Evolutionary conservation across 768 basidiomycete genomes (phyloP).

Genomic region (Pleurotus tuber-regium): DNA sequence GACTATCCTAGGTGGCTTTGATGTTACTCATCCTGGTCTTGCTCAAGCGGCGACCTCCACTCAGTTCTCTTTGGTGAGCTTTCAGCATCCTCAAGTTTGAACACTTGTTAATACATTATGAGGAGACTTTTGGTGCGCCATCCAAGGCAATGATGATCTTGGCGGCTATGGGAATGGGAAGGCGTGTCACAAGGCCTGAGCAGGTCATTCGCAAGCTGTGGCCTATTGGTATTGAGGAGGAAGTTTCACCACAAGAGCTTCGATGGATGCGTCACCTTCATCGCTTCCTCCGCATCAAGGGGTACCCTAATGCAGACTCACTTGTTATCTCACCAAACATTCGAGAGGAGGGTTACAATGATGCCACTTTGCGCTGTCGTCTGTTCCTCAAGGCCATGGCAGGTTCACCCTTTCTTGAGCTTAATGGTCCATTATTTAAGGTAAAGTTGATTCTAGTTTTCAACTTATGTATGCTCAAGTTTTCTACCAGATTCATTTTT

Average conservation of each 20-base stretch:
- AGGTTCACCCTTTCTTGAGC: background rate
- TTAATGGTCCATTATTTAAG: background rate
- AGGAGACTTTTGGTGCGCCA: background rate
- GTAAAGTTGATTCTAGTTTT: background rate
- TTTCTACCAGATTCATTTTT: constrained; percentile 1
- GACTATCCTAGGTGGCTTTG: background rate
- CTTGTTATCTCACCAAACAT: background rate
- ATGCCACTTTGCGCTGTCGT: background rate
- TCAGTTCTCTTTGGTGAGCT: background rate
- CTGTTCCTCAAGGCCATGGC: constrained; percentile 7
- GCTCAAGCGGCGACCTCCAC: background rate
- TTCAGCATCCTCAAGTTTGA: background rate
- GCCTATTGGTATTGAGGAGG: background rate
- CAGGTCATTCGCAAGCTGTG: background rate
- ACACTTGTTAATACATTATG: background rate
- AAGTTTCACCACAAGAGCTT: too few species aligned
- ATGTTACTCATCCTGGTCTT: background rate
- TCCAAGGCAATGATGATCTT: background rate
- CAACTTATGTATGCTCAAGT: background rate
- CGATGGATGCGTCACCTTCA: constrained; percentile 5
- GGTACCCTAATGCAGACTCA: background rate
- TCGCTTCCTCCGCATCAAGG: background rate
- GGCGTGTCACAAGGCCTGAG: background rate
- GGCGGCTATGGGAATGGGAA: constrained; percentile 3
- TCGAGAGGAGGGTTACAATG: background rate